A percentile compares a stretch with the other conserved stretches of the same genome.
These are phyloP conservation scores for Aspergillus tamarii DNA, from an alignment of 2,329 filamentous ascomycete species.

Conservation along the genomic window DNA sequence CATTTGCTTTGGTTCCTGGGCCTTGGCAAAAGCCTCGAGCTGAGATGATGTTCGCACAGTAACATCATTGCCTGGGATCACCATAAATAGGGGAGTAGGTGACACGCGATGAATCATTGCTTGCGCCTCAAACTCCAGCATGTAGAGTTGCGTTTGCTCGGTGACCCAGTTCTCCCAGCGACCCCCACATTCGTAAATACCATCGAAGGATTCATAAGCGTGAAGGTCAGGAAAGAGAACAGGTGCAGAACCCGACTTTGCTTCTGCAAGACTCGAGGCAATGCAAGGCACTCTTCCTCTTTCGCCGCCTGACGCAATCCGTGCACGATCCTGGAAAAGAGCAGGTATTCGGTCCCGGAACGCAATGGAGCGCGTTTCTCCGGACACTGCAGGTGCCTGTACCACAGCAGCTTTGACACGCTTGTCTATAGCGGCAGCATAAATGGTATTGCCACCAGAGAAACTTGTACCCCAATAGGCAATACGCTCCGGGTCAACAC, in stretches of 20 bases:
- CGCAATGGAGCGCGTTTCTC: neutral
- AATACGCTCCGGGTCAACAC: neutral
- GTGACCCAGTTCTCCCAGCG: conserved; percentile 47
- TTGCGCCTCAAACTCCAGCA: conserved; percentile 23
- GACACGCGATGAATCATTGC: neutral
- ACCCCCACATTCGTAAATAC: neutral
- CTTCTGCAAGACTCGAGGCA: neutral
- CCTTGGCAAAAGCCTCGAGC: conserved; percentile 15
- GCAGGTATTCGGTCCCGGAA: neutral
- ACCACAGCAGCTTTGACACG: neutral
- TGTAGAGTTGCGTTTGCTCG: conserved; percentile 38
- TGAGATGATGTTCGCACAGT: conserved; percentile 10
- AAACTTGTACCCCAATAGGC: neutral
- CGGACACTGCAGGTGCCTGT: neutral
- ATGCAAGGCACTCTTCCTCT: neutral
- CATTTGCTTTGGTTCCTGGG: too few relatives aligned
- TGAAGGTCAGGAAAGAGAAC: neutral
- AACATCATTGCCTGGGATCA: conserved; percentile 2
- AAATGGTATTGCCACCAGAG: neutral
- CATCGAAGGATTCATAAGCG: neutral
- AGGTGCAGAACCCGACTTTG: neutral
- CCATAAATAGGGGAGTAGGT: neutral
- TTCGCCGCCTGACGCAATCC: neutral
- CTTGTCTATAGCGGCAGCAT: neutral
- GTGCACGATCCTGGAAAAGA: neutral